Conservation (phyloP, 352 stramenopile species). For the Phytophthora fragariaefolia region DNA sequence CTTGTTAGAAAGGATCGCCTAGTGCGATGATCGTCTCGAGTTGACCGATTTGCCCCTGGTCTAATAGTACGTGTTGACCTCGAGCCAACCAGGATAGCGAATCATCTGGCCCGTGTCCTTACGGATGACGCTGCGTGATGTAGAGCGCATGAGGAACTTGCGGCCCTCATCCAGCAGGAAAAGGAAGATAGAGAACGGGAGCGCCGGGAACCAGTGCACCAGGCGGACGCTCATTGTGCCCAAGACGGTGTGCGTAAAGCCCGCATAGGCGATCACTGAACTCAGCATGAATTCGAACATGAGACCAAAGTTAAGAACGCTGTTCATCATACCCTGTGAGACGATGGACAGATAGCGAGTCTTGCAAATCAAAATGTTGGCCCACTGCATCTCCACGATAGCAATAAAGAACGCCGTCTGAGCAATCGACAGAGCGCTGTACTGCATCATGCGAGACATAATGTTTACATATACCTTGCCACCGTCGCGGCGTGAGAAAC, state of each 20-base stretch:
- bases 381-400: slow-evolving; percentile 91
- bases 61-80: slow-evolving; percentile 93
- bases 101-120: slow-evolving; percentile 83
- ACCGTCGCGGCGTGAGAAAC: slow-evolving; percentile 47
- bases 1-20: slow-evolving; percentile 6
- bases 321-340: slow-evolving; percentile 93
- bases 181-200: slow-evolving; percentile 91
- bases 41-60: slow-evolving; percentile 17
- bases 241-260: slow-evolving; percentile 86
- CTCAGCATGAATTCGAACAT: slow-evolving; percentile 94
- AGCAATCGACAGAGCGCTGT: slow-evolving; percentile 79
- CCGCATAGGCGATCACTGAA: slow-evolving; percentile 83
- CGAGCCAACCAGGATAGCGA: slow-evolving; percentile 88
- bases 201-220: slow-evolving; percentile 90
- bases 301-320: slow-evolving; percentile 93
- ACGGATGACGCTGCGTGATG: slow-evolving; percentile 74
- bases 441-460: slow-evolving; percentile 88
- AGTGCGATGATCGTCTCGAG: neutral
- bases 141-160: slow-evolving; percentile 92
- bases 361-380: slow-evolving; percentile 94
- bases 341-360: slow-evolving; percentile 92
- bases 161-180: slow-evolving; percentile 90
- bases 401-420: slow-evolving; percentile 91
- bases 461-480: slow-evolving; percentile 76
- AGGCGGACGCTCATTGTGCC: slow-evolving; percentile 88